Percentiles rank a stretch among this genome's conserved stretches.
These are phyloP conservation scores for Coprinopsis strossmayeri DNA, from an alignment of 768 basidiomycete genomes.

Conservation along the genomic window DNA sequence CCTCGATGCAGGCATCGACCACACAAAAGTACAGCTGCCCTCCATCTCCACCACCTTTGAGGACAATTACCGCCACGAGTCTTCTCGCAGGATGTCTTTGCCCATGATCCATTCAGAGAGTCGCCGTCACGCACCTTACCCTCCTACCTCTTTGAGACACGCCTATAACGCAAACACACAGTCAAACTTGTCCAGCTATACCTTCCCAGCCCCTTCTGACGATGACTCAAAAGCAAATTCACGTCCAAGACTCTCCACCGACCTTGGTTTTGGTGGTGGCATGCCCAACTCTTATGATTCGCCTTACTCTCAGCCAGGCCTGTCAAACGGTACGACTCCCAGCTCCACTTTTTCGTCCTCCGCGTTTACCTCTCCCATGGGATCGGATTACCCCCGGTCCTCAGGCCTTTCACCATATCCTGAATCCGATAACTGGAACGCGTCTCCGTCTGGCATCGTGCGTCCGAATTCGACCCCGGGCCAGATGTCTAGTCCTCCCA, in stretches of 20 bases:
- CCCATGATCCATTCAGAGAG: slow-evolving; percentile 52
- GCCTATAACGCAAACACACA: slow-evolving; percentile 39
- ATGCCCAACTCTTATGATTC: slow-evolving; percentile 34
- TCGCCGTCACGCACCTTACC: slow-evolving; percentile 53
- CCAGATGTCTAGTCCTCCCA: slow-evolving; percentile 43
- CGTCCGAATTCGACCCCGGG: slow-evolving; percentile 65
- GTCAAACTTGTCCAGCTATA: slow-evolving; percentile 40
- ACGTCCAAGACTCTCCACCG: slow-evolving; percentile 38
- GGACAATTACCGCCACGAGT: slow-evolving; percentile 50
- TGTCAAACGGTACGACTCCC: slow-evolving; percentile 46
- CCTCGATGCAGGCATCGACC: slow-evolving; percentile 34
- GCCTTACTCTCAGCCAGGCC: slow-evolving; percentile 40
- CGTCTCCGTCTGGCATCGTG: slow-evolving; percentile 49
- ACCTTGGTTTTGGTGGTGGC: slow-evolving; percentile 36
- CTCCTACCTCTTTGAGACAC: slow-evolving; percentile 40
- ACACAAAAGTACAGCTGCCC: slow-evolving; percentile 60
- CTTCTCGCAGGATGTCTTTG: slow-evolving; percentile 57
- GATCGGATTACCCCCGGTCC: slow-evolving; percentile 42
- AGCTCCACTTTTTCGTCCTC: slow-evolving; percentile 45
- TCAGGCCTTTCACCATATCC: slow-evolving; percentile 38
- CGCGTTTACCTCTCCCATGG: slow-evolving; percentile 39
- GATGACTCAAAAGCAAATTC: slow-evolving; percentile 31
- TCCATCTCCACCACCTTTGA: slow-evolving; percentile 69
- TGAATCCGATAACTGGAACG: slow-evolving; percentile 51
- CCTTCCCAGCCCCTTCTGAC: slow-evolving; percentile 48